A percentile compares a stretch with the other conserved stretches of the same genome.
Evolutionary conservation across 148 eudicot species (phyloP).

Genomic region (Chenopodium quinoa): DNA sequence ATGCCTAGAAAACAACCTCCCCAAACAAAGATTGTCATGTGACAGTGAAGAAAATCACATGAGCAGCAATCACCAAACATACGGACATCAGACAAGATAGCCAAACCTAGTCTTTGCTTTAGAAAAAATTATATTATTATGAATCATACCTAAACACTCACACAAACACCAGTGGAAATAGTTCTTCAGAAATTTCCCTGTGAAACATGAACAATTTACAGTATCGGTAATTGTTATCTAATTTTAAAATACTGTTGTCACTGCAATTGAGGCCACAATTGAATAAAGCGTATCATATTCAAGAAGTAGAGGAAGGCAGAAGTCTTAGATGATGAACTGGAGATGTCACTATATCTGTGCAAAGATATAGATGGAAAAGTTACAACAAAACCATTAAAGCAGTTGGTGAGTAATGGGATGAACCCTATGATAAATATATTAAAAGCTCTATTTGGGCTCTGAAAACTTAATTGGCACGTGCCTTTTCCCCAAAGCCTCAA

Average conservation of each 20-base stretch:
- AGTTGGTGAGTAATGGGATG: neutral
- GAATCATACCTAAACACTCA: no score
- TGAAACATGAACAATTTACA: neutral
- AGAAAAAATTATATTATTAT: no score
- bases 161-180: neutral
- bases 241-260: neutral
- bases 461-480: neutral
- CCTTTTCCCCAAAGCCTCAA: neutral
- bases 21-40: no score
- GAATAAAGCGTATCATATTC: neutral
- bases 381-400: neutral
- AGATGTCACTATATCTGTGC: neutral
- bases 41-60: no score
- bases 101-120: no score
- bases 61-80: no score
- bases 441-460: neutral
- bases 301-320: neutral
- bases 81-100: no score
- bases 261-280: neutral
- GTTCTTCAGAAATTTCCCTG: neutral
- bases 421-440: neutral
- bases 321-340: neutral
- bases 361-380: neutral
- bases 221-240: neutral
- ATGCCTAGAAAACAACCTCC: no score